phyloP scores from a whole-genome alignment of 176 grass and related monocot species.

The Bolboschoenus planiculmis region DNA sequence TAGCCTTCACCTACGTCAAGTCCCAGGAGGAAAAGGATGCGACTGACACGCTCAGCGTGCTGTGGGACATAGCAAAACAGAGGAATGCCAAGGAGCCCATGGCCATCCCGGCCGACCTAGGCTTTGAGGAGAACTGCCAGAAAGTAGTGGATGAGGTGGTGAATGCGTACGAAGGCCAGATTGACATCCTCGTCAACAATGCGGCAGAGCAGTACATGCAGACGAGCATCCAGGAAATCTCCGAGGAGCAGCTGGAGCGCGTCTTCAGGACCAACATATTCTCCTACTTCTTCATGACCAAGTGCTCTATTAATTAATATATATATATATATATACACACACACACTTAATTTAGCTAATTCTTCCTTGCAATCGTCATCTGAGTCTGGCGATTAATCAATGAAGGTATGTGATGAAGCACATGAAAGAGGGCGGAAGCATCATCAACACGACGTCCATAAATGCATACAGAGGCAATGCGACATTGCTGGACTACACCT shows the following conservation, averaged over 20 bases:
- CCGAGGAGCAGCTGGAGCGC: conserved; percentile 52
- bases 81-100: conserved; percentile 36
- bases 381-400: neutral
- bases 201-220: conserved; percentile 62
- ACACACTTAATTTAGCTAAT: too few relatives aligned
- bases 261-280: conserved; percentile 76
- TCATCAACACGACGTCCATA: conserved; percentile 82
- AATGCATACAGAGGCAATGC: conserved; percentile 84
- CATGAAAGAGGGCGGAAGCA: conserved; percentile 31
- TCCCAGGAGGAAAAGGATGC: conserved; percentile 58
- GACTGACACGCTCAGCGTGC: conserved; percentile 42
- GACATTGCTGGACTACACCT: conserved; percentile 78
- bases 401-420: conserved; percentile 31
- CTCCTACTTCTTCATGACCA: conserved; percentile 49
- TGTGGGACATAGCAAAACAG: conserved; percentile 33
- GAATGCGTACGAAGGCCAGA: conserved; percentile 25
- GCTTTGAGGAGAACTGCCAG: conserved; percentile 62
- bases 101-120: conserved; percentile 46
- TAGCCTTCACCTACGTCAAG: conserved; percentile 67
- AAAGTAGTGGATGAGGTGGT: conserved; percentile 49
- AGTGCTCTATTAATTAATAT: conserved; percentile 28
- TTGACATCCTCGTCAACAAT: conserved; percentile 83
- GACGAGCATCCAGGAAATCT: conserved; percentile 28
- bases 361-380: neutral
- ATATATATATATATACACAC: neutral